Evolutionary conservation across 2,329 filamentous ascomycete genomes (phyloP).

Genomic region (Verticillium dahliae): DNA sequence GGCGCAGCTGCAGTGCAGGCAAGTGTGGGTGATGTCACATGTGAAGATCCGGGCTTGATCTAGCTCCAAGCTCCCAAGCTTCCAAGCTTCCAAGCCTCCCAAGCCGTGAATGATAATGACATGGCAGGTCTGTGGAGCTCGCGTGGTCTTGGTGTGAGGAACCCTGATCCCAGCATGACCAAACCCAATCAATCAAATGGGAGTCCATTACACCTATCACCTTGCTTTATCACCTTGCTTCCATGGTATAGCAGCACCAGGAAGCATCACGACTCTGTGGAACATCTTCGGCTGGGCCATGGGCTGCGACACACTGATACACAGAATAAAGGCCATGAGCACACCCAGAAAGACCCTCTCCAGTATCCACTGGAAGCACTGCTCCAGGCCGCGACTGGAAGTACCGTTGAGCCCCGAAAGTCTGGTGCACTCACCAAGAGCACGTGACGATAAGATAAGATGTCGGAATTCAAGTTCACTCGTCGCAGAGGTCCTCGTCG

Average conservation of each 20-base stretch:
- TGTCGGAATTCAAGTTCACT: not conserved
- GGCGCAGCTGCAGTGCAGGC: not conserved
- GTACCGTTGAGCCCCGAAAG: too few relatives aligned
- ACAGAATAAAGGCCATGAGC: too few relatives aligned
- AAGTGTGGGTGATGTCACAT: conserved; percentile 7
- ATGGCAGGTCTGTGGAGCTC: not conserved
- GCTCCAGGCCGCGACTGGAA: too few relatives aligned
- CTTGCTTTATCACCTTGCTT: too few relatives aligned
- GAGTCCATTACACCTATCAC: too few relatives aligned
- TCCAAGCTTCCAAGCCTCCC: not conserved
- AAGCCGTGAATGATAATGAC: not conserved
- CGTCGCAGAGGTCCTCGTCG: not conserved
- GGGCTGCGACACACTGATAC: too few relatives aligned
- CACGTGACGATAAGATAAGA: not conserved
- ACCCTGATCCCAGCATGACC: too few relatives aligned
- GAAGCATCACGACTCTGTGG: too few relatives aligned
- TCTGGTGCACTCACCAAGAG: not conserved
- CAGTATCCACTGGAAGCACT: too few relatives aligned
- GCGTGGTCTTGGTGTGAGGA: not conserved
- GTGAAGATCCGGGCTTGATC: conserved; percentile 4
- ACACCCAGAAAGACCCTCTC: too few relatives aligned
- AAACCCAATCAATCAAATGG: not conserved
- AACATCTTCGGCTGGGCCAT: too few relatives aligned
- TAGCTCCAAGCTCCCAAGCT: not conserved
- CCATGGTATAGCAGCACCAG: too few relatives aligned